Evolutionary conservation across 225 moss, liverwort and hornwort genomes (phyloP), one percentile per base, ranked within the genome.

Genomic region (Physcomitrellopsis africana): DNA sequence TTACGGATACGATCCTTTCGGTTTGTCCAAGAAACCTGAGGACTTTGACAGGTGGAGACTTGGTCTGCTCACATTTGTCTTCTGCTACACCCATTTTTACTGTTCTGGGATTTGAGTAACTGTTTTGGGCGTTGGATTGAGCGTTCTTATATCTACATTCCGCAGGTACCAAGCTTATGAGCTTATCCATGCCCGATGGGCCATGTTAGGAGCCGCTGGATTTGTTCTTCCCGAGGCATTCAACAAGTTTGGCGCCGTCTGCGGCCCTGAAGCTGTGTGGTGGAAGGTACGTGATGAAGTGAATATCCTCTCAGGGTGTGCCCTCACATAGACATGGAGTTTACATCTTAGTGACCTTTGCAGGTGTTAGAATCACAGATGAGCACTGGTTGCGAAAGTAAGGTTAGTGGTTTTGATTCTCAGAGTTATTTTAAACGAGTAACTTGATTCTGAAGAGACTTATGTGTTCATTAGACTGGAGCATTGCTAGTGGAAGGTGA

Each of bases 1-100:
- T 69, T 95, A 91, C 16, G 92, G 95, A 56, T 91, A 89, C 14
- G 89, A 91, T 44, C 85, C 89, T 49, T 89, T 91, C 32, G 88
- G 93, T 58, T 81, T 93, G 74, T 79, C 78, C 66, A 93, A 91
- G 89, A 89, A 82, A 60, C 83, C 86, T 6, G 7, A 67, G 1
- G 86, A 91, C 63, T 95, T 95, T 14, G 91, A 91, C 74, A 90
- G 29, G 84, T 22, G 12, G 62, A 24, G 12, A 1, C 24, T 24
- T 1, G 24, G 24, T 24, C 24, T 24, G 1, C 24, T 24, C 24
- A 24, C 24, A 24, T 24, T 24, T 24, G 24, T 24, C 24, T 1
- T 24, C 24, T 24, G 24, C 24, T 24, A 24, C 24, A 24, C 1
- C 24, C 24, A 24, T 24, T 24, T 24, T 24, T 24, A 24, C 1